Base-by-base conservation (phyloP, 352 stramenopile genomes). In the Pythium rishiriense region DNA sequence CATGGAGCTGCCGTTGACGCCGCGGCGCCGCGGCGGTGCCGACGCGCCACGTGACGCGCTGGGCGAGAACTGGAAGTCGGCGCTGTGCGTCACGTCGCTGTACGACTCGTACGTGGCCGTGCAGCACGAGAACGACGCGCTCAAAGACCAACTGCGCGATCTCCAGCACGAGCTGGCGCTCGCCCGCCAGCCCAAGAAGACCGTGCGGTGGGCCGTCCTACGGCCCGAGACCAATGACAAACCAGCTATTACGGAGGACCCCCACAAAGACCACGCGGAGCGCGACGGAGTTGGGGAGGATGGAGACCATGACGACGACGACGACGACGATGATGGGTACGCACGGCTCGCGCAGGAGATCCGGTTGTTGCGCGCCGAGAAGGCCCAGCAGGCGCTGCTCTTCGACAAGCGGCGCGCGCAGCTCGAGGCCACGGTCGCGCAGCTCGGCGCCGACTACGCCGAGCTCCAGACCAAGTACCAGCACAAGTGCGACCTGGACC, bases 71-170 rank as follows among this genome's bases (percentile, higher is more conserved):
- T 91, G 80, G 83, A 82, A 86, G 67, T 90, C 80, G 58, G 83
- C 78, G 42, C 78, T 89, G 22, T 90, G 81, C 42, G 81, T 91
- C 42, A 90, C 77, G 19, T 89, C 82, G 42, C 80, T 93, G 19
- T 91, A 88, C 62, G 82, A 93, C 51, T 82, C 84, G 58, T 89
- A 87, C 61, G 74, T 86, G 15, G 71, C 81, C 39, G 35, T 90
- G 28, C 76, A 91, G 64, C 69, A 77, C 24, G 78, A 87, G 49
- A 84, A 82, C 45, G 74, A 81, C 6, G 28, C 62, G 49, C 62
- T 87, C 14, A 72, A 77, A 7, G 66, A 57, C 11, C 50, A 79
- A n/a, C 52, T 78, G 15, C 31, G 46, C 2, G 46, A 73, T 42
- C 43, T 81, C 25, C 48, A 72, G 33, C 72, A 72, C 42, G 49